phyloP scores from a whole-genome alignment of 2,329 filamentous ascomycete genomes.

The Ophidiomyces ophidiicola region DNA sequence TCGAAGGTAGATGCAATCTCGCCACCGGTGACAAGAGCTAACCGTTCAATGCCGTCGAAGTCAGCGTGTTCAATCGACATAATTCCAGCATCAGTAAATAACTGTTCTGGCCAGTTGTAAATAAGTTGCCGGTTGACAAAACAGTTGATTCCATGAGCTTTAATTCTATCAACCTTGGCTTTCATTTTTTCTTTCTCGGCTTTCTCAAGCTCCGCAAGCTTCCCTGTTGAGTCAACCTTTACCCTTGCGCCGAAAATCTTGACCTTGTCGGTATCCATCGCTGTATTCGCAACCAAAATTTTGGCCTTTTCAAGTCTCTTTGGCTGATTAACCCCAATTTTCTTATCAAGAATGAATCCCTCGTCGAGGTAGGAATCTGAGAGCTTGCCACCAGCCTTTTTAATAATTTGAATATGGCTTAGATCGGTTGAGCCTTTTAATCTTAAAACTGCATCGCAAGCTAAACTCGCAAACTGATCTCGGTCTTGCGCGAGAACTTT shows the following conservation, averaged over 20 bases:
- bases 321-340: slow-evolving; percentile 96
- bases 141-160: slow-evolving; percentile 97
- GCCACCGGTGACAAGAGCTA: slow-evolving; percentile 89
- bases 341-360: slow-evolving; percentile 97
- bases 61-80: slow-evolving; percentile 98
- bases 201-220: slow-evolving; percentile 96
- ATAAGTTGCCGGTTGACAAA: slow-evolving; percentile 99
- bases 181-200: slow-evolving; percentile 99
- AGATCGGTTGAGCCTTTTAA: slow-evolving; percentile 84
- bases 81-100: slow-evolving; percentile 95
- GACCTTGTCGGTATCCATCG: slow-evolving; percentile 99
- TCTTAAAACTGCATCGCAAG: slow-evolving; percentile 80
- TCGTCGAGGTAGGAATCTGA: slow-evolving; percentile 96
- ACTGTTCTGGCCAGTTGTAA: slow-evolving; percentile 99
- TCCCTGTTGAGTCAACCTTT: slow-evolving; percentile 91
- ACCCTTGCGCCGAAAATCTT: slow-evolving; percentile 98
- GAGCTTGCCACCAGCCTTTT: slow-evolving; percentile 95
- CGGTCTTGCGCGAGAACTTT: slow-evolving; percentile 90
- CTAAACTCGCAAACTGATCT: slow-evolving; percentile 78
- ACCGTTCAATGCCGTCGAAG: slow-evolving; percentile 91
- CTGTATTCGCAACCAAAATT: slow-evolving; percentile 93
- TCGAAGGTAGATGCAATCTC: slow-evolving; percentile 98
- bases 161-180: slow-evolving; percentile 97
- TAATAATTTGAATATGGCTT: slow-evolving; percentile 98
- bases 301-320: slow-evolving; percentile 96